A percentile compares a stretch with the other conserved stretches of the same genome.
Conservation (phyloP, 1,284 basidiomycete genomes). For the Ceratobasidium sp. region DNA sequence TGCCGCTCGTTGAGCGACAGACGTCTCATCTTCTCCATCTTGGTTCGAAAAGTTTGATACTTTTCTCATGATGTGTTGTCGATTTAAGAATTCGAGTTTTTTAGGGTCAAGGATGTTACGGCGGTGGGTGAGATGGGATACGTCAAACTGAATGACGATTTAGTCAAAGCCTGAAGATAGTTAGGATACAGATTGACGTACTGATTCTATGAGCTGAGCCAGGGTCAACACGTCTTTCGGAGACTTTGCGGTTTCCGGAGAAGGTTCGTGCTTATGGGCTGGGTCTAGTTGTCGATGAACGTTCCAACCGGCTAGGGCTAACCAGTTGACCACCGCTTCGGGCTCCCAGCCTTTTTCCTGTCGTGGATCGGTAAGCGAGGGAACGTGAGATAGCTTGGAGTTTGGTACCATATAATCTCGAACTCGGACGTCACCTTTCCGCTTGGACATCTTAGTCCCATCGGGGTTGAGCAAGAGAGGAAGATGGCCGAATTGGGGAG, state of each 20-base stretch:
- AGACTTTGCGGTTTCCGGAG: slow-evolving; percentile 52
- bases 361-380: background rate
- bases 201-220: slow-evolving; percentile 70
- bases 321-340: slow-evolving; percentile 89
- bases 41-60: background rate
- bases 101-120: slow-evolving; percentile 74
- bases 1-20: slow-evolving; percentile 41
- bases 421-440: slow-evolving; percentile 89
- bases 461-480: slow-evolving; percentile 91
- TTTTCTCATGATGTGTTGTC: slow-evolving; percentile 71
- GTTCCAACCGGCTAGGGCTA: slow-evolving; percentile 94
- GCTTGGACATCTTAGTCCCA: slow-evolving; percentile 94
- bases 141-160: slow-evolving; percentile 55
- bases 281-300: slow-evolving; percentile 59
- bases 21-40: background rate
- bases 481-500: slow-evolving; percentile 90
- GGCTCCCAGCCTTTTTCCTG: slow-evolving; percentile 86
- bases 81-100: slow-evolving; percentile 82
- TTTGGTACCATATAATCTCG: slow-evolving; percentile 80
- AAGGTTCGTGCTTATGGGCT: slow-evolving; percentile 46
- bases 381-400: background rate
- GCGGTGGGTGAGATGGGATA: slow-evolving; percentile 76
- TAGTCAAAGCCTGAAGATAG: background rate
- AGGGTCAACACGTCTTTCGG: slow-evolving; percentile 74
- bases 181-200: slow-evolving; percentile 50